phyloP scores from a whole-genome alignment of 306 rosid species.

The Casuarina cunninghamiana region DNA sequence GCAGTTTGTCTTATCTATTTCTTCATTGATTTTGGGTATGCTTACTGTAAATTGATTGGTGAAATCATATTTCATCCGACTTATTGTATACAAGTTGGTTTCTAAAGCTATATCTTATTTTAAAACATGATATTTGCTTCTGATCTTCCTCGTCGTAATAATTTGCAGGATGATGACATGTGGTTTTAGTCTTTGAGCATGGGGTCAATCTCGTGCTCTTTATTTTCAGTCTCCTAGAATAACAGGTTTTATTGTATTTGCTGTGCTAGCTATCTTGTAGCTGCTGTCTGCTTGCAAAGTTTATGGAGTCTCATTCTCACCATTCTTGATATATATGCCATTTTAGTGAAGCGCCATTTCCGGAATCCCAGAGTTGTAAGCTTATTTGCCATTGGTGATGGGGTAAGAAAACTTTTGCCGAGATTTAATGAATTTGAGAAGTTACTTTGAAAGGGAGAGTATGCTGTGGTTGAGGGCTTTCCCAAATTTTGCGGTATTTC shows the following conservation, averaged over 20 bases:
- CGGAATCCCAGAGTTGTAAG: slow-evolving; percentile 43
- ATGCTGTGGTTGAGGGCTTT: background rate
- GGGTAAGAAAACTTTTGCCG: slow-evolving; percentile 39
- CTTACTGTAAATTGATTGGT: background rate
- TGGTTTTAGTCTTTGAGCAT: slow-evolving; percentile 3
- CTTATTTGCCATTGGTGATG: slow-evolving; percentile 61
- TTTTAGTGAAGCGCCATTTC: slow-evolving; percentile 55
- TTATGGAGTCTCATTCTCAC: slow-evolving; percentile 60
- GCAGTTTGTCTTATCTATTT: background rate
- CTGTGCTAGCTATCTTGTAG: slow-evolving; percentile 54
- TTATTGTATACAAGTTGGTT: background rate
- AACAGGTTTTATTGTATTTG: slow-evolving; percentile 33
- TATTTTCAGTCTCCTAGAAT: slow-evolving; percentile 8
- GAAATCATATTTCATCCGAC: background rate
- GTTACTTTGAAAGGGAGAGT: background rate
- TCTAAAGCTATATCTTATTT: background rate
- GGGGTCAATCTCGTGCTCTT: slow-evolving; percentile 3
- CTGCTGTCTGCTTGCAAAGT: slow-evolving; percentile 58
- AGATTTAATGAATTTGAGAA: slow-evolving; percentile 12
- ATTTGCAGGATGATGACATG: slow-evolving; percentile 10
- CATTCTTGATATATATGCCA: slow-evolving; percentile 53
- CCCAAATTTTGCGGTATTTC: background rate
- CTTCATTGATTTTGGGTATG: background rate
- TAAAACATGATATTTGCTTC: background rate
- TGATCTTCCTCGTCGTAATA: background rate